Percentiles rank a stretch among this genome's conserved stretches.
phyloP scores from a whole-genome alignment of 176 grass and related monocot species.

The Hordeum marinum region DNA sequence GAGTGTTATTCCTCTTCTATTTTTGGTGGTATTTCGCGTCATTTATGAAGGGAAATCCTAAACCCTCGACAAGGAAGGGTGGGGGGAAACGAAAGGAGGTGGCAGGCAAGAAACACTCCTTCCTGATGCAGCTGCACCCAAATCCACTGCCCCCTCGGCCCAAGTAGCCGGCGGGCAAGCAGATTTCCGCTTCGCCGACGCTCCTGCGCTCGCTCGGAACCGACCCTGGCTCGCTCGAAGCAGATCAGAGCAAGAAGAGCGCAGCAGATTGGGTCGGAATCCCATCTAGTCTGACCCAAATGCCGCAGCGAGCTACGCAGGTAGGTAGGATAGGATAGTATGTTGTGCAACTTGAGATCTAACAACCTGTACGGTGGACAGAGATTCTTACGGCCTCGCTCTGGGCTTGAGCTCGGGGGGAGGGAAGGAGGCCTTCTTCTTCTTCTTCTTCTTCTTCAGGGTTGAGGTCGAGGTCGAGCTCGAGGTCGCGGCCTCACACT shows the following conservation, averaged over 20 bases:
- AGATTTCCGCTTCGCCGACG: no score
- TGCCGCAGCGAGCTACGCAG: background rate
- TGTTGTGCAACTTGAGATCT: background rate
- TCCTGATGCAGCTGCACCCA: background rate
- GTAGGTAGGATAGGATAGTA: background rate
- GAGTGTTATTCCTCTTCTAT: background rate
- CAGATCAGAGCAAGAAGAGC: background rate
- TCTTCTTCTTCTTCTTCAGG: no score
- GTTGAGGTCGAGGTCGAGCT: background rate
- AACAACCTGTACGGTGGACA: background rate
- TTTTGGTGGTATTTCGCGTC: background rate
- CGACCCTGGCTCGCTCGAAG: background rate
- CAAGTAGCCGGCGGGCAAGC: background rate
- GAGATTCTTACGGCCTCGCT: constrained; percentile 34
- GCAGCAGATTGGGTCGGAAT: background rate
- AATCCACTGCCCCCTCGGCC: background rate
- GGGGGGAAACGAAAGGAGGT: background rate
- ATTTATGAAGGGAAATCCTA: background rate
- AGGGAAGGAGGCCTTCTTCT: background rate
- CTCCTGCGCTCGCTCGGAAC: background rate
- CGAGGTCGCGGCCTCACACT: background rate
- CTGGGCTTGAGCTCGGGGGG: background rate
- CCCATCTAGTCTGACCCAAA: background rate
- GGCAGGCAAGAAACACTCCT: background rate
- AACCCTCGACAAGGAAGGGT: background rate